Base-by-base conservation (phyloP, 1,139 yeast genomes). In the Saccharomyces hybrid region DNA sequence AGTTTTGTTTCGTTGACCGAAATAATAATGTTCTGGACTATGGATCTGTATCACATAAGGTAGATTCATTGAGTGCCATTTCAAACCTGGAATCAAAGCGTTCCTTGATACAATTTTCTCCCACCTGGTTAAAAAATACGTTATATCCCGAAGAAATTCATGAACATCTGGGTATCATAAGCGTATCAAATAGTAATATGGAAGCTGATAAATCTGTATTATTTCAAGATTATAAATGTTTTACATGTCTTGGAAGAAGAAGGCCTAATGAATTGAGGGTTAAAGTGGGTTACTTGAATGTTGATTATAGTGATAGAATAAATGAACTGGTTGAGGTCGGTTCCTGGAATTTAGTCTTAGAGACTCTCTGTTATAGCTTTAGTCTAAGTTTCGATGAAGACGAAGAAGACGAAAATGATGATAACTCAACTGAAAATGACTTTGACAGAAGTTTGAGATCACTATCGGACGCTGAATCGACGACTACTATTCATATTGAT, bases 201-300 rank as follows among this genome's bases (percentile, higher is more conserved):
- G 61, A 63, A 31, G 53, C 48, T 5, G 56, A 53, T 2, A 60
- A 54, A 49, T 64, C 69, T 1, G 55, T 63, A 42, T 54, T 68
- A 27, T 56, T 67, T 14, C 55, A 53, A 58, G 58, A 67, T 50
- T 67, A 56, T 49, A 50, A 51, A 4, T 47, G 54, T 2, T 64
- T 67, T 38, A 57, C 57, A 11, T 52, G 58, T 42, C 13, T n/a
- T 0, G 63, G 63, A 5, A 60, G 63, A 51, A 57, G 58, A 34
- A 60, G 60, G 32, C 62, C 65, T 5, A 60, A 66, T 49, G 69
- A 66, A 42, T 42, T 68, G 3, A 69, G 68, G 50, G 54, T 69
- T 7, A 68, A 66, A 53, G 63, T 70, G 1, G 73, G 73, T 0
- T 70, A 62, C 50, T 56, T 66, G 32, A 67, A 70, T 53, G 59